phyloP scores from a whole-genome alignment of 148 eudicot species.

The Chenopodium quinoa region DNA sequence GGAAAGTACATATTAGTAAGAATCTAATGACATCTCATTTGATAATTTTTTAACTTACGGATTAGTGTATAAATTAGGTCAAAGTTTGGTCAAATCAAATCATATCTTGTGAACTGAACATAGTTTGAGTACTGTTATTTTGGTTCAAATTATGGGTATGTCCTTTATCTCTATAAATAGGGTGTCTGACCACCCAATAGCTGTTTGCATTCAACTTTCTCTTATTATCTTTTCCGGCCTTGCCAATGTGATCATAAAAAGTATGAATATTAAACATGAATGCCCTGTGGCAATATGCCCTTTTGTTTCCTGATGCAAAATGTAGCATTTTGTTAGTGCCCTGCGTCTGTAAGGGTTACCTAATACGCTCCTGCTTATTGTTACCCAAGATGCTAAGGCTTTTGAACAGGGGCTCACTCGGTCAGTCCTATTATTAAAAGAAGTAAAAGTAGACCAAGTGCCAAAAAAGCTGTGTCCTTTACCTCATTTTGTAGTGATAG shows the following conservation, averaged over 20 bases:
- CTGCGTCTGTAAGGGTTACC: not conserved
- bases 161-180: not conserved
- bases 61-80: too few relatives aligned
- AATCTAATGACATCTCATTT: too few relatives aligned
- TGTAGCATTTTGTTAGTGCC: not conserved
- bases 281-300: not conserved
- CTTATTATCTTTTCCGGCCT: not conserved
- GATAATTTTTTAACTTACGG: too few relatives aligned
- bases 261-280: not conserved
- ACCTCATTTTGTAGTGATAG: not conserved
- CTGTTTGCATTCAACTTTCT: not conserved
- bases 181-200: not conserved
- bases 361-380: not conserved
- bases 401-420: not conserved
- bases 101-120: too few relatives aligned
- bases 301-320: not conserved
- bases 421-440: not conserved
- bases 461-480: not conserved
- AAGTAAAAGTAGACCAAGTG: not conserved
- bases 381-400: not conserved
- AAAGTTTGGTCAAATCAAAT: too few relatives aligned
- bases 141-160: not conserved
- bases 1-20: too few relatives aligned
- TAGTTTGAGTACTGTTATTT: too few relatives aligned
- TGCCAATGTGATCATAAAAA: not conserved